Base-by-base conservation (phyloP, 176 grass and related monocot species). In the Guadua angustifolia region DNA sequence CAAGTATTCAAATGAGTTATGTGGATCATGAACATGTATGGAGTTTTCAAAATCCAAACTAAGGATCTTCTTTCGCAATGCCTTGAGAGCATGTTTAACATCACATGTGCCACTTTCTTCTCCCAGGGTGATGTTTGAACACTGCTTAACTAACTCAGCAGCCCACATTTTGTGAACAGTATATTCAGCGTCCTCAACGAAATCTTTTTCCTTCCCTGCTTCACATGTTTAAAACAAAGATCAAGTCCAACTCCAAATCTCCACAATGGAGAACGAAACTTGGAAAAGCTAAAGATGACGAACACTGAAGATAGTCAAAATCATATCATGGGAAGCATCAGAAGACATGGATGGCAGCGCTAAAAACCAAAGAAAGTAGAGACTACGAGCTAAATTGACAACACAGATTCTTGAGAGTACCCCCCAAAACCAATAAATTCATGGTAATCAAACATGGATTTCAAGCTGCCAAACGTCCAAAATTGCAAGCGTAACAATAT, bases 1-100 rank as follows among this genome's bases (percentile, higher is more conserved):
- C 64, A 95, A 83, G 81, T 91, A 94, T 63, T 94, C 77, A 85
- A 94, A 93, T 66, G 82, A 88, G 25, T 94, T 84, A 4, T 93
- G 84, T 40, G 91, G 90, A 74, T 90, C 88, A 86, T 88, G 88
- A 63, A 89, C 86, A 80, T 80, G 87, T 44, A 82, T 61, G 63
- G 73, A 93, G 73, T 77, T 88, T 47, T 88, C 79, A 68, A 83
- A 86, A 73, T 90, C 79, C 88, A 90, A 79, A 79, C 58, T 79
- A 46, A 85, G 56, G 58, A 93, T 83, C 71, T 91, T 91, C 90
- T 93, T 90, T 44, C 56, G 57, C 78, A 93, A 59, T 50, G 60
- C 83, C 74, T 88, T 67, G 5, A 97, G 89, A 3, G 19, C 76
- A 62, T 82, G 87, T 53, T 87, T 73, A 69, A 84, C 64, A 81